Conservation (phyloP, 192 early-diverging fungal species). For the Podila clonocystis region DNA sequence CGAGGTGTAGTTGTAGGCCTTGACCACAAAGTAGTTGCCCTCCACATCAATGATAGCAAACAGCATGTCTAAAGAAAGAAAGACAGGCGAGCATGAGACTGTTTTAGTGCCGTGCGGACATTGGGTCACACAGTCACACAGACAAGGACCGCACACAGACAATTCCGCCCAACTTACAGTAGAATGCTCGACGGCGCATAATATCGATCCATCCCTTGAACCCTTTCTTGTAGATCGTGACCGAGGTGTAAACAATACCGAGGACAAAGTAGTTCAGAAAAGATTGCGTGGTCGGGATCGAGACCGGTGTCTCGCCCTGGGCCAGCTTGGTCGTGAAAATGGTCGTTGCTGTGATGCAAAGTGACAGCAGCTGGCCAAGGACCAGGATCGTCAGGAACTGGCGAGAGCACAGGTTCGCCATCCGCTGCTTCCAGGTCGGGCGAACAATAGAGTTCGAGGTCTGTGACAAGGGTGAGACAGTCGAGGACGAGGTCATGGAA, state of each 20-base stretch:
- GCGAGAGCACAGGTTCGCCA: conserved; percentile 6
- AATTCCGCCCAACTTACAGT: conserved; percentile 49
- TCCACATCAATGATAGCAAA: conserved; percentile 80
- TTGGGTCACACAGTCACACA: not conserved
- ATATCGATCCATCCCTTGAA: conserved; percentile 56
- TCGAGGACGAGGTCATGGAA: not conserved
- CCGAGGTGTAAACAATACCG: conserved; percentile 64
- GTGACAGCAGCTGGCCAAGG: conserved; percentile 73
- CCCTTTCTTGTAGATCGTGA: conserved; percentile 62
- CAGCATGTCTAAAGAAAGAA: conserved; percentile 56
- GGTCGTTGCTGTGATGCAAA: conserved; percentile 81
- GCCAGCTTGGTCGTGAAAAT: conserved; percentile 73
- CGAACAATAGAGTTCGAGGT: not conserved
- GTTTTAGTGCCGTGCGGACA: not conserved
- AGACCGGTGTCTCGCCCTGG: conserved; percentile 53
- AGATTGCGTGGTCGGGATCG: conserved; percentile 77
- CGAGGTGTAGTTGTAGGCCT: conserved; percentile 80
- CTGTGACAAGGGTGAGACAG: not conserved
- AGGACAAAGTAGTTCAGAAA: conserved; percentile 78
- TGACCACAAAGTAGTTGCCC: conserved; percentile 86
- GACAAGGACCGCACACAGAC: not conserved
- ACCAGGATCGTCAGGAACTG: conserved; percentile 57
- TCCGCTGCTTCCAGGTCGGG: conserved; percentile 9
- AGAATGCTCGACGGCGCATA: conserved; percentile 51
- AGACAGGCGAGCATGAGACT: not conserved